phyloP scores from a whole-genome alignment of 176 grass and related monocot genomes.

The Phoenix roebelenii region DNA sequence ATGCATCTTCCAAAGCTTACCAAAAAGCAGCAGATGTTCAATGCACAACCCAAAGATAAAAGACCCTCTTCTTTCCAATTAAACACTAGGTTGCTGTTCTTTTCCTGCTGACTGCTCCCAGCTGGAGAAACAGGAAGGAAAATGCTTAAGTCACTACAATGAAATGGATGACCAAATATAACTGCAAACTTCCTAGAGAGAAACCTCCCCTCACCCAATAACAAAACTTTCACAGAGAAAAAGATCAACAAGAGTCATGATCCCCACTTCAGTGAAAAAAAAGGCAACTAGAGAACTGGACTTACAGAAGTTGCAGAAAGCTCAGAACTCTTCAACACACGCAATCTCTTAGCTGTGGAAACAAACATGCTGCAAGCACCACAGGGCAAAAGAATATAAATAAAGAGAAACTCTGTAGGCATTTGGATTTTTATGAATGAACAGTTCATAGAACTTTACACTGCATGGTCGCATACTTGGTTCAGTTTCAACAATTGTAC shows the following conservation, averaged over 20 bases:
- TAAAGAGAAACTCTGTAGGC: neutral
- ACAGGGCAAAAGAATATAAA: neutral
- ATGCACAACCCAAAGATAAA: too few relatives aligned
- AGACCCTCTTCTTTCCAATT: neutral
- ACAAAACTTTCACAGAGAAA: neutral
- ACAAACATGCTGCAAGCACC: constrained; percentile 77
- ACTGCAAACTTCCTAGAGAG: constrained; percentile 4
- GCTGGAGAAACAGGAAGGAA: constrained; percentile 23
- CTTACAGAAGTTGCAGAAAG: constrained; percentile 47
- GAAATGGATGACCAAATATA: neutral
- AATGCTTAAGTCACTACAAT: neutral
- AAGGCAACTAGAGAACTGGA: constrained; percentile 11
- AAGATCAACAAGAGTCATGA: too few relatives aligned
- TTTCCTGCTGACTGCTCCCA: constrained; percentile 40
- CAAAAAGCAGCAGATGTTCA: too few relatives aligned
- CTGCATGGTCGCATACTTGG: too few relatives aligned
- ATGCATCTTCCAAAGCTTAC: too few relatives aligned
- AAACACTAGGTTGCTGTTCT: constrained; percentile 52
- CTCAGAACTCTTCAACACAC: constrained; percentile 77
- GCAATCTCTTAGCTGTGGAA: constrained; percentile 70
- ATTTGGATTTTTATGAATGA: neutral
- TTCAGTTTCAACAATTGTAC: too few relatives aligned
- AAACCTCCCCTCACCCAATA: neutral
- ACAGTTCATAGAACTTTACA: neutral
- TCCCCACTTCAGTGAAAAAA: neutral